Evolutionary conservation across 345 rosid genomes (phyloP).

Genomic region (Salix dunnii): DNA sequence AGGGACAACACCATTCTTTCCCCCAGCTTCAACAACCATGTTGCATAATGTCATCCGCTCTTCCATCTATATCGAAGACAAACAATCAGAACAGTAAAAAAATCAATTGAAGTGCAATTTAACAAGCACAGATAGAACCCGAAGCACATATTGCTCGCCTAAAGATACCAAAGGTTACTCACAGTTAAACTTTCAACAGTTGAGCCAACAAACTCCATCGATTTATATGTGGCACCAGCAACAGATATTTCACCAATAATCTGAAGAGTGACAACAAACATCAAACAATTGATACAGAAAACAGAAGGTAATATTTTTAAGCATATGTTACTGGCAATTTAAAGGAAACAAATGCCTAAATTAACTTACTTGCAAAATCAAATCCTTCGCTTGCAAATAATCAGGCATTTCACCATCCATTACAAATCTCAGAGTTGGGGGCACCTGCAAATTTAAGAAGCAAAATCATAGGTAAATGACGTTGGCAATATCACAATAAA

Average conservation of each 20-base stretch:
- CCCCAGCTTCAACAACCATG: slow-evolving; percentile 99
- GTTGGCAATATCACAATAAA: not conserved
- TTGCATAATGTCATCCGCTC: slow-evolving; percentile 96
- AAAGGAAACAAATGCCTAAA: not conserved
- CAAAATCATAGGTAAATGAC: not conserved
- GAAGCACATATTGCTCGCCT: not conserved
- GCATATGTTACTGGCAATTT: not conserved
- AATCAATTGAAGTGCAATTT: not conserved
- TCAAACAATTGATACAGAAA: not conserved
- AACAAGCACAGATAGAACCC: not conserved
- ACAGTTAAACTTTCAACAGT: slow-evolving; percentile 81
- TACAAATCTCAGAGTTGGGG: slow-evolving; percentile 87
- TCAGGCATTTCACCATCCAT: slow-evolving; percentile 98
- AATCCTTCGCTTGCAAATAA: slow-evolving; percentile 88
- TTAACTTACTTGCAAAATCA: slow-evolving; percentile 84
- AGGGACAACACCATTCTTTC: slow-evolving; percentile 91
- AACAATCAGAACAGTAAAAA: slow-evolving; percentile 8
- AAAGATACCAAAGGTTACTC: slow-evolving; percentile 25
- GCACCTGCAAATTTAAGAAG: slow-evolving; percentile 55
- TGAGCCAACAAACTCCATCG: slow-evolving; percentile 95
- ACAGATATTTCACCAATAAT: slow-evolving; percentile 97
- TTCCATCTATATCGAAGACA: slow-evolving; percentile 75
- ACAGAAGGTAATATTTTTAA: not conserved
- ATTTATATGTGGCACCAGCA: slow-evolving; percentile 93
- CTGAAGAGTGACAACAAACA: slow-evolving; percentile 29